These are phyloP conservation scores for Ogataea minuta DNA, from an alignment of 805 yeast species.

Conservation along the genomic window DNA sequence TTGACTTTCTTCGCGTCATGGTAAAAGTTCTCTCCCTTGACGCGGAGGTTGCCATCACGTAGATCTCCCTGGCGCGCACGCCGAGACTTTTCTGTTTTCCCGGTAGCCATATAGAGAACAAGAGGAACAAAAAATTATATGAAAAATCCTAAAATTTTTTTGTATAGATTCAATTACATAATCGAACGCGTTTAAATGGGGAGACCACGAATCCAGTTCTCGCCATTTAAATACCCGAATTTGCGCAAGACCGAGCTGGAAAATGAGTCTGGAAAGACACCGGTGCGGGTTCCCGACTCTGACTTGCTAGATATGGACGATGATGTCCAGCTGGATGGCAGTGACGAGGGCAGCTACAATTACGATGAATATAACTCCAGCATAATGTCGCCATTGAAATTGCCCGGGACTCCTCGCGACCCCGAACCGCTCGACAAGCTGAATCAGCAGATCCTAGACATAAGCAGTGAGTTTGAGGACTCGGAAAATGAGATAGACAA, in stretches of 20 bases:
- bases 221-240: constrained; percentile 22
- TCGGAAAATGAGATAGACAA: constrained; percentile 17
- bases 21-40: constrained; percentile 96
- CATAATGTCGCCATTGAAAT: constrained; percentile 21
- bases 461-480: constrained; percentile 25
- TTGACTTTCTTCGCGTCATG: constrained; percentile 90
- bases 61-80: constrained; percentile 77
- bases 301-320: constrained; percentile 9
- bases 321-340: constrained; percentile 16
- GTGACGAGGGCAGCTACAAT: constrained; percentile 15
- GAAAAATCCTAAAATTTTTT: constrained; percentile 1
- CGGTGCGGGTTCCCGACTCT: neutral
- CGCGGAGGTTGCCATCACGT: constrained; percentile 87
- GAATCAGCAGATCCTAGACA: constrained; percentile 1
- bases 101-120: constrained; percentile 70
- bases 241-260: constrained; percentile 4
- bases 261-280: neutral
- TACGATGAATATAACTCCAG: constrained; percentile 22
- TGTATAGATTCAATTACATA: constrained; percentile 3
- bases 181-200: constrained; percentile 15
- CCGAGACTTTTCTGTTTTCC: constrained; percentile 87
- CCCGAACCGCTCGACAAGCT: neutral
- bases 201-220: constrained; percentile 23
- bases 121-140: constrained; percentile 6
- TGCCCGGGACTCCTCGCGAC: constrained; percentile 9